phyloP scores from a whole-genome alignment of 2,329 filamentous ascomycete genomes.

The Septoria linicola region DNA sequence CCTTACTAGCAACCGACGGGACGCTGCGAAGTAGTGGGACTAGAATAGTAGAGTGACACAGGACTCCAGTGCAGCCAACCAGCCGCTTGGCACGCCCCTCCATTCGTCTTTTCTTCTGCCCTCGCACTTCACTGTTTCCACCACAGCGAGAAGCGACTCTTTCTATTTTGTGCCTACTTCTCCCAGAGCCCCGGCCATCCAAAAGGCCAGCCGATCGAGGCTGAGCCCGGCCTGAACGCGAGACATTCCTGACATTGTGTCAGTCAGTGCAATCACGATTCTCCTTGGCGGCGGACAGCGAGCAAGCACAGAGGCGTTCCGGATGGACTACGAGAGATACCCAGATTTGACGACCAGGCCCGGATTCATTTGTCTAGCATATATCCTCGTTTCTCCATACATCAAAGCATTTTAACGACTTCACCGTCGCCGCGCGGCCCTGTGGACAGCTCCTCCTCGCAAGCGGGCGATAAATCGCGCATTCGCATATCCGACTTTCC shows the following conservation, averaged over 20 bases:
- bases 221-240: constrained; percentile 16
- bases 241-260: constrained; percentile 10
- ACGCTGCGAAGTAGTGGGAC: too few species aligned
- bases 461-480: constrained; percentile 18
- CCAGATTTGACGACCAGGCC: constrained; percentile 14
- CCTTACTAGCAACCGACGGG: too few species aligned
- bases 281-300: constrained; percentile 4
- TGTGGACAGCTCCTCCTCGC: constrained; percentile 1
- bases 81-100: not conserved
- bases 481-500: constrained; percentile 17
- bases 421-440: constrained; percentile 1
- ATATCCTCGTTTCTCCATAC: constrained; percentile 1
- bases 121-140: not conserved
- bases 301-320: constrained; percentile 12
- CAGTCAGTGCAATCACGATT: constrained; percentile 1
- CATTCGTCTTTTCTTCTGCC: constrained; percentile 2
- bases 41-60: too few species aligned
- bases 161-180: constrained; percentile 11
- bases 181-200: constrained; percentile 11
- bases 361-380: constrained; percentile 13
- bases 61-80: too few species aligned
- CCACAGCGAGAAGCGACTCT: constrained; percentile 7
- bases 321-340: constrained; percentile 14
- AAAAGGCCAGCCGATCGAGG: constrained; percentile 14
- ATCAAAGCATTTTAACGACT: not conserved